A percentile compares a stretch with the other conserved stretches of the same genome.
Conservation (phyloP, 129 eudicot genomes). For the Saposhnikovia divaricata region DNA sequence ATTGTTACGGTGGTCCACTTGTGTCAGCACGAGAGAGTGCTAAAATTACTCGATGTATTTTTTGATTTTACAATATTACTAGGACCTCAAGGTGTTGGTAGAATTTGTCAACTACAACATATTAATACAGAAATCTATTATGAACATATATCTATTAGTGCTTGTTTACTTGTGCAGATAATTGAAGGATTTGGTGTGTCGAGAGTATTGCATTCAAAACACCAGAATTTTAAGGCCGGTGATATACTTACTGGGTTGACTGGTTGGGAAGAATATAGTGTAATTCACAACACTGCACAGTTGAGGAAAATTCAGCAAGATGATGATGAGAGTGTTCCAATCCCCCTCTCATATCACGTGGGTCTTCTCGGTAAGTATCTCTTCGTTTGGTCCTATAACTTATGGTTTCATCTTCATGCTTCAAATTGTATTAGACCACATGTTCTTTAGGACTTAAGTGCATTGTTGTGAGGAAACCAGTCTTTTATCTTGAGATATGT, state of each 20-base stretch:
- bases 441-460: too few relatives aligned
- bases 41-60: too few relatives aligned
- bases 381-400: background rate
- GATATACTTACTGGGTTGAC: slow-evolving; percentile 60
- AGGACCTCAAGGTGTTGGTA: too few relatives aligned
- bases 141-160: background rate
- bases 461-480: too few relatives aligned
- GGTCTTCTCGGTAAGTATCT: slow-evolving; percentile 73
- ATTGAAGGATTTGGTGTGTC: slow-evolving; percentile 85
- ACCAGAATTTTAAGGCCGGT: slow-evolving; percentile 61
- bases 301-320: slow-evolving; percentile 49
- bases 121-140: too few relatives aligned
- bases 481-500: too few relatives aligned
- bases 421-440: too few relatives aligned
- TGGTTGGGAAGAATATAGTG: slow-evolving; percentile 88
- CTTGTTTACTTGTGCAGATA: slow-evolving; percentile 16
- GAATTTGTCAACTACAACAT: too few relatives aligned
- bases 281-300: slow-evolving; percentile 38
- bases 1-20: too few relatives aligned
- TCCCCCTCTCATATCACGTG: slow-evolving; percentile 69
- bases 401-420: too few relatives aligned
- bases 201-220: slow-evolving; percentile 63
- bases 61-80: too few relatives aligned
- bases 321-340: slow-evolving; percentile 22
- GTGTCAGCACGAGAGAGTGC: too few relatives aligned